Evolutionary conservation across 202 grass and related monocot genomes (phyloP).

Genomic region (Brachypodium distachyon): DNA sequence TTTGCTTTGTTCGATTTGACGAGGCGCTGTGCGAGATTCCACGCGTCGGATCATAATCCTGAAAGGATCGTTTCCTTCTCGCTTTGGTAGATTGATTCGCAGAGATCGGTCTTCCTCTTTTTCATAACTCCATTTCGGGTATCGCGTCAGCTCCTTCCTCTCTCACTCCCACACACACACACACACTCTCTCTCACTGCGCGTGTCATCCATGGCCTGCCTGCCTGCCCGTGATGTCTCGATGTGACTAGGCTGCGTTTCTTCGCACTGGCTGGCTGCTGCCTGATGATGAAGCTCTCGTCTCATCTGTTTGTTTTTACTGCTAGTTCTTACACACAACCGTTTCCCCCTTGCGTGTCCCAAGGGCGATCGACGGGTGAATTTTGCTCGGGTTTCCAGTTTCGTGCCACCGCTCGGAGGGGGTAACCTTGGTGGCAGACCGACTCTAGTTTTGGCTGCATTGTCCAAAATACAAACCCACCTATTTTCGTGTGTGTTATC

Average conservation of each 20-base stretch:
- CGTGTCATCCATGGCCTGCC: too few relatives aligned
- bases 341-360: not conserved
- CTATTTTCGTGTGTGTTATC: not conserved
- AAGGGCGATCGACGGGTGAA: not conserved
- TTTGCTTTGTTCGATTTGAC: conserved; percentile 11
- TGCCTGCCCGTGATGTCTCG: not conserved
- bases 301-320: not conserved
- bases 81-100: not conserved
- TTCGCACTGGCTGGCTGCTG: not conserved
- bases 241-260: not conserved
- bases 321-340: not conserved
- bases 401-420: not conserved
- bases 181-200: too few relatives aligned
- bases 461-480: not conserved
- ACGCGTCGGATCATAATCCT: not conserved
- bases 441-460: not conserved
- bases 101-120: conserved; percentile 4
- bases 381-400: not conserved
- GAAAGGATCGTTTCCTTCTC: not conserved
- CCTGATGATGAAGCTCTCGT: not conserved
- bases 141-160: not conserved
- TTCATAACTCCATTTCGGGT: not conserved
- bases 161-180: too few relatives aligned
- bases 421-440: not conserved
- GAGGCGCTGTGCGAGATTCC: not conserved